Evolutionary conservation across 2,329 filamentous ascomycete species (phyloP).

Genomic region (Colletotrichum siamense): DNA sequence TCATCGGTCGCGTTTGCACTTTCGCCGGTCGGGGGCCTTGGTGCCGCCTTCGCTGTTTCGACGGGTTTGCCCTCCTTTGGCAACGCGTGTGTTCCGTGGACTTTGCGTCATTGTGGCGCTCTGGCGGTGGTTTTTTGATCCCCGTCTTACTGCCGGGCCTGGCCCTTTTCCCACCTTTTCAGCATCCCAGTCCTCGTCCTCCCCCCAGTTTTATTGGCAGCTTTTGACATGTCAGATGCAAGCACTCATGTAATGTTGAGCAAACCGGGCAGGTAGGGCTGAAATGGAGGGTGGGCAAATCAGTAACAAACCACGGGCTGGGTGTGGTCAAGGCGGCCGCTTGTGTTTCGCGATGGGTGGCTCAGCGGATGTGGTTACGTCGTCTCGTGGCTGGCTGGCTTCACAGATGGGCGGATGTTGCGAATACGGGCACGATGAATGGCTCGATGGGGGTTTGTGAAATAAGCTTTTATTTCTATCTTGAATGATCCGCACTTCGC

Average conservation of each 20-base stretch:
- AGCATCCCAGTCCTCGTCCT: background rate
- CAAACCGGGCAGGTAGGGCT: background rate
- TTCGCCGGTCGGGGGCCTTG: background rate
- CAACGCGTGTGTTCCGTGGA: background rate
- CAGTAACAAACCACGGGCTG: background rate
- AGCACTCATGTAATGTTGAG: background rate
- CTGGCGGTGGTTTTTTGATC: background rate
- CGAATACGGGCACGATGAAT: background rate
- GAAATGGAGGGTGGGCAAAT: background rate
- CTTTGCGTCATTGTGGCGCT: slow-evolving; percentile 14
- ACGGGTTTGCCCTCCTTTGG: background rate
- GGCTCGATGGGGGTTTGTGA: background rate
- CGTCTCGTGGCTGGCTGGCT: background rate
- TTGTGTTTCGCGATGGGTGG: background rate
- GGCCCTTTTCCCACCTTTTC: background rate
- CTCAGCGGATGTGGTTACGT: background rate
- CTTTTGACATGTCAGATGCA: background rate
- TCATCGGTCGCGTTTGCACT: background rate
- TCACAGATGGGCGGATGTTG: background rate
- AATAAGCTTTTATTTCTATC: background rate
- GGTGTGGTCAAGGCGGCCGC: background rate
- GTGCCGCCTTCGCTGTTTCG: background rate
- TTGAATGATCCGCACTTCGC: background rate
- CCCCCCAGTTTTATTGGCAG: background rate
- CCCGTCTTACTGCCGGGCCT: background rate